phyloP scores from a whole-genome alignment of 345 rosid species.

The Streptanthus diversifolius region DNA sequence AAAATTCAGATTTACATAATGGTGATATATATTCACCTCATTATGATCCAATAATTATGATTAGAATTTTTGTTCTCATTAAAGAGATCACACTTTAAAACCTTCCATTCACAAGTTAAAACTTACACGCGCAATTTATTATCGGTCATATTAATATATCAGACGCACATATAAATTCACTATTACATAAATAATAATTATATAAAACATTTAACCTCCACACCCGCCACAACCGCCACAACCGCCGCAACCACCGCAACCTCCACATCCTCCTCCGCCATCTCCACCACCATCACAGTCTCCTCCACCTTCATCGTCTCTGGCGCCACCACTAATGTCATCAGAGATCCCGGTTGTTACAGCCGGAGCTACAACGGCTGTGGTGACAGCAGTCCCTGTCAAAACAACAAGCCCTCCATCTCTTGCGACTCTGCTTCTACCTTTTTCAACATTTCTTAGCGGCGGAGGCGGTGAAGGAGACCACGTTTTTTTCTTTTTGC shows the following conservation, averaged over 20 bases:
- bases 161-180: not conserved
- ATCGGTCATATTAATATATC: not conserved
- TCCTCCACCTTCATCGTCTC: not conserved
- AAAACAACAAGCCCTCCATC: constrained; percentile 22
- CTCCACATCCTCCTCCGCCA: constrained; percentile 12
- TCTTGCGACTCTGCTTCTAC: constrained; percentile 4
- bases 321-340: not conserved
- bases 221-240: constrained; percentile 15
- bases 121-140: not conserved
- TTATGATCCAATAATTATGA: not conserved
- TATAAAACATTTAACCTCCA: not conserved
- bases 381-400: constrained; percentile 7
- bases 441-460: constrained; percentile 20
- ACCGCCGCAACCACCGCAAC: constrained; percentile 16
- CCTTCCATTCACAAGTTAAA: not conserved
- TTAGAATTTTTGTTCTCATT: not conserved
- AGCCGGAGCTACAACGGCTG: constrained; percentile 14
- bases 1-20: not conserved
- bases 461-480: not conserved
- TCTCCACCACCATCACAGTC: not conserved
- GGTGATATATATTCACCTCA: not conserved
- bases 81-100: constrained; percentile 3
- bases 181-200: not conserved
- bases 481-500: not conserved
- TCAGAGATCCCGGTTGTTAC: not conserved